Conservation (phyloP, 495 filamentous ascomycete species). For the Cairneyella variabilis region DNA sequence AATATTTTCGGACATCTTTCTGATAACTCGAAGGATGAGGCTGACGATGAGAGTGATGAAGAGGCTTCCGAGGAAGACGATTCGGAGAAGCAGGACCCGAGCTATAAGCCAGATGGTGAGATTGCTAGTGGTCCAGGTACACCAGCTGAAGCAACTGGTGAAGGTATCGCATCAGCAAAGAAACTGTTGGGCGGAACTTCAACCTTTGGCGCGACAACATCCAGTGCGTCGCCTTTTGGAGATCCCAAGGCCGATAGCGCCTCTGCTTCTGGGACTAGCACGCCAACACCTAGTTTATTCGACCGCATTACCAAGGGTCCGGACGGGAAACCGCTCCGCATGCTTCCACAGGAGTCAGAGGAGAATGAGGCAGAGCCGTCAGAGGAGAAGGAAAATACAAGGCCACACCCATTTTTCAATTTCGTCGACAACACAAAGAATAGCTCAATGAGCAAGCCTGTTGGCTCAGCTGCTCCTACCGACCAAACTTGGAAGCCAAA, state of each 20-base stretch:
- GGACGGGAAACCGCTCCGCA: slow-evolving; percentile 27
- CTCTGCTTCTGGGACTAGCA: slow-evolving; percentile 9
- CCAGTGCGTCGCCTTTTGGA: slow-evolving; percentile 23
- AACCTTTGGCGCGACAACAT: too few species aligned
- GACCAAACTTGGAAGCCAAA: slow-evolving; percentile 50
- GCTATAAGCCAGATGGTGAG: slow-evolving; percentile 28
- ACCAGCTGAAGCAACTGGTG: slow-evolving; percentile 24
- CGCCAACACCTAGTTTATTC: slow-evolving; percentile 38
- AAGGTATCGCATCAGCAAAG: slow-evolving; percentile 22
- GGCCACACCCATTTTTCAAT: slow-evolving; percentile 20
- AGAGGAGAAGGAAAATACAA: slow-evolving; percentile 28
- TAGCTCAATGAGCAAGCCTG: slow-evolving; percentile 10
- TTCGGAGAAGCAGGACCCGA: slow-evolving; percentile 21
- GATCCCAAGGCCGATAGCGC: slow-evolving; percentile 4
- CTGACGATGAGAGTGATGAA: slow-evolving; percentile 28
- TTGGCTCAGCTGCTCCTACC: not conserved
- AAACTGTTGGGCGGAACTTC: slow-evolving; percentile 10
- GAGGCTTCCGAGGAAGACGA: slow-evolving; percentile 23
- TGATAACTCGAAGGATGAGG: slow-evolving; percentile 26
- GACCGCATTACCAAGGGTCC: slow-evolving; percentile 44
- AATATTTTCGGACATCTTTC: slow-evolving; percentile 50
- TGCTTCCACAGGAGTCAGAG: slow-evolving; percentile 27
- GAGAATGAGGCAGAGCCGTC: too few species aligned
- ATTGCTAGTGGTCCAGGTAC: slow-evolving; percentile 27
- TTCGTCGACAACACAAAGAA: slow-evolving; percentile 27